Evolutionary conservation across 1,284 basidiomycete species (phyloP), one percentile per base, ranked within the genome.

Genomic region (Moesziomyces sp.): DNA sequence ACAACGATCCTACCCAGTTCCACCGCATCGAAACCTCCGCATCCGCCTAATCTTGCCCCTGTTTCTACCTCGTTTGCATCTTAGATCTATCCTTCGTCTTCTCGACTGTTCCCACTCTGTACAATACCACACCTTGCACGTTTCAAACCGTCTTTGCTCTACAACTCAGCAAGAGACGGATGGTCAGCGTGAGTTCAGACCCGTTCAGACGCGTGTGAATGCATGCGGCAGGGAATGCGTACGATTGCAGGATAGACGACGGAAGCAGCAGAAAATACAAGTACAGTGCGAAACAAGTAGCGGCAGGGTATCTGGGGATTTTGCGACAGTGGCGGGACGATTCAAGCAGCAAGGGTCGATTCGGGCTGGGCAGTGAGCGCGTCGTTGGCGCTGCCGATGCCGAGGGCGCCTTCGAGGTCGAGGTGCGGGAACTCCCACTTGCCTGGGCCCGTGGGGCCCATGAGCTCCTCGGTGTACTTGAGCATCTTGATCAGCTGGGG

Each of bases 401-500:
- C 66, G 23, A 73, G 57, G 14, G 71, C 63, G 24, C 64, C 65
- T 35, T 74, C 65, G 4, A 78, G 54, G 49, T 78, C 76, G 13
- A 81, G 70, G 35, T 55, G 71, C 3, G 80, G 80, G 42, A 79
- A 81, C 21, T 79, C 68, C 51, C 62, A 63, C 51, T 76, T 77
- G 18, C 75, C 81, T 1, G 75, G 77, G 18, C 83, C 81, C 19
- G 74, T 76, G 46, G 92, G 90, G 52, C 89, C 88, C 70, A 97
- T 85, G 86, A 92, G 86, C 52, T 88, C 88, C 85, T 97, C 94
- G 3, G 94, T 94, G 92, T 93, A 97, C 43, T 88, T 89, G 79
- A 96, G 87, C 79, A 97, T 87, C 84, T 91, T 90, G 82, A 97
- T 86, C 76, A 99, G 84, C n/a, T 90, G 91, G 16, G 91, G 89